phyloP scores from a whole-genome alignment of 257 asterid genomes.

The Solanum ossicruentum region DNA sequence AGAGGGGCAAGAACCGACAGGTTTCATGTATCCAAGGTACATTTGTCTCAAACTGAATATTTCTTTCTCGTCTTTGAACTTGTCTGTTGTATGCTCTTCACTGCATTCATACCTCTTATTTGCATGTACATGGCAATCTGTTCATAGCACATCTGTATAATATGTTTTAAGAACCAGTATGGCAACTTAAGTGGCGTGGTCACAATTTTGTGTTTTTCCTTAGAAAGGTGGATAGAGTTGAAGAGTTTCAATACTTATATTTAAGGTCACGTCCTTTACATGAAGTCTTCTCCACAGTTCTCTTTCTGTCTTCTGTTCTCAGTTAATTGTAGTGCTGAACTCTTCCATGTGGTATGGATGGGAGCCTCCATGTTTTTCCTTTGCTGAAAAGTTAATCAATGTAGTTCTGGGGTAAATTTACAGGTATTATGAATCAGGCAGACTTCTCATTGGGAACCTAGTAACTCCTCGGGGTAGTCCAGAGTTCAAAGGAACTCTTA shows the following conservation, averaged over 20 bases:
- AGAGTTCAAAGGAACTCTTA: neutral
- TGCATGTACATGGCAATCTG: neutral
- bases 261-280: neutral
- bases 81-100: neutral
- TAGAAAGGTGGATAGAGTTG: neutral
- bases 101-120: neutral
- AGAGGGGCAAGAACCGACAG: slow-evolving; percentile 88
- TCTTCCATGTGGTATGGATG: neutral
- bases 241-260: neutral
- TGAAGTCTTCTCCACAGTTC: neutral
- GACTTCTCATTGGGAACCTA: neutral
- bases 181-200: neutral
- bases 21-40: slow-evolving; percentile 97
- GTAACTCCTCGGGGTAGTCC: neutral
- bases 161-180: neutral
- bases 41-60: neutral
- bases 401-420: neutral
- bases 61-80: neutral
- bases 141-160: neutral
- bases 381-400: neutral
- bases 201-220: neutral
- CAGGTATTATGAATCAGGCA: neutral
- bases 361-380: neutral
- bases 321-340: neutral
- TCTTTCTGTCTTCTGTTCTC: neutral